Base-by-base conservation (phyloP, 1,139 yeast species). In the Tardiomyces depauwii region DNA sequence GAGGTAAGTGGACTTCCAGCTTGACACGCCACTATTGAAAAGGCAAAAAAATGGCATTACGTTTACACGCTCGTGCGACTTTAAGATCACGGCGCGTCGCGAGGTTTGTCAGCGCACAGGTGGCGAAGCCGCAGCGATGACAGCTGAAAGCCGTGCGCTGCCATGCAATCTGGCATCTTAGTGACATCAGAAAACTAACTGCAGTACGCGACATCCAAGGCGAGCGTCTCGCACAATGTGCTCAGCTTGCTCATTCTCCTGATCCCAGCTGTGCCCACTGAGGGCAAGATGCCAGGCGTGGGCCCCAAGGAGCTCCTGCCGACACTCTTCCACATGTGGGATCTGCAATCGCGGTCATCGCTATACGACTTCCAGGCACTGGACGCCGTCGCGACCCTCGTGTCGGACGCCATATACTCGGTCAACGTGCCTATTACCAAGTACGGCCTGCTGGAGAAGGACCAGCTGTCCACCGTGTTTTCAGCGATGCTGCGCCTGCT, bases 251-350 rank as follows among this genome's bases (percentile, higher is more conserved):
- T 64, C 27, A 50, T 53, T n/a, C 50, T 58, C 18, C 47, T 64
- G 42, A 41, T 59, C 9, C 68, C 70, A 2, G 56, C 55, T 4
- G 55, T 57, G 6, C 59, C 56, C 42, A 42, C 40, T 10, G 42
- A 23, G 33, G 33, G 28, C 44, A 13, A 23, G 9, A 18, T 14
- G 21, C 41, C 19, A 18, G 19, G 14, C 5, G 39, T 16, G 11
- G 39, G 39, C n/a, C 43, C 62, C 61, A 9, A 51, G 19, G 50
- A 52, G 18, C 46, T 61, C 47, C 48, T 66, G 40, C 78, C 89
- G 0, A 67, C 88, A 1, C 61, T 86, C 16, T 86, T 85, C 55
- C 79, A 84, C 54, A 65, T 86, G 47, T 88, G 96, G 96, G 60
- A 73, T 2, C 74, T 81, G 39, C 70, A 79, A 13, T 71, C 76